phyloP scores from a whole-genome alignment of 352 stramenopile genomes.

The Pythium vanterpoolii region DNA sequence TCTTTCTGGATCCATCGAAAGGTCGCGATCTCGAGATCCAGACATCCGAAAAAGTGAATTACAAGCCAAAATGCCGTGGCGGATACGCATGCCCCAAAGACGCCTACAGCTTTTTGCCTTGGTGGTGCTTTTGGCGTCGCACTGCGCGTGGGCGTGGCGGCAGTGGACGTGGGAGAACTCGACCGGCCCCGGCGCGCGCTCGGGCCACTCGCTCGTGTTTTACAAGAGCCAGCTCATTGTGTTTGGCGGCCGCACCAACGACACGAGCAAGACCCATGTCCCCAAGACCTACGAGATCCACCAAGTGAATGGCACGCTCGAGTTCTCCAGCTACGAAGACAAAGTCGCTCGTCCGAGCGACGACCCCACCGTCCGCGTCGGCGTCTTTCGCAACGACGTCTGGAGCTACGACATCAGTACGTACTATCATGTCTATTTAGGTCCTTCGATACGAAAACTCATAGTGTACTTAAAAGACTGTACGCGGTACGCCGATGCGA shows the following conservation, averaged over 20 bases:
- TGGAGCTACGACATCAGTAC: constrained; percentile 94
- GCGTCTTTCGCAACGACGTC: constrained; percentile 94
- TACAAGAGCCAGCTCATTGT: constrained; percentile 83
- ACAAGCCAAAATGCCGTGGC: not conserved
- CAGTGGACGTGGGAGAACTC: constrained; percentile 77
- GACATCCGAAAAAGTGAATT: too few species aligned
- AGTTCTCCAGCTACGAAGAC: constrained; percentile 88
- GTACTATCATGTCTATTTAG: not conserved
- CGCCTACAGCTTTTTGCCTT: not conserved
- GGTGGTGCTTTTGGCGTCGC: not conserved
- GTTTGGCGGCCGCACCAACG: constrained; percentile 92
- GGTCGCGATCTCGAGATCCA: constrained; percentile 5
- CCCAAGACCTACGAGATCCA: constrained; percentile 92
- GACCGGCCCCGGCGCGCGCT: constrained; percentile 60
- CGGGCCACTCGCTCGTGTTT: constrained; percentile 87
- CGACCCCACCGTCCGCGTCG: constrained; percentile 61
- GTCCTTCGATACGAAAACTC: not conserved
- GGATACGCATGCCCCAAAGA: not conserved
- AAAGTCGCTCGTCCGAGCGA: constrained; percentile 59
- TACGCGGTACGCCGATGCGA: constrained; percentile 82
- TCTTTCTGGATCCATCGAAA: not conserved
- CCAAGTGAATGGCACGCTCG: constrained; percentile 68
- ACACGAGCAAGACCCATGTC: constrained; percentile 82
- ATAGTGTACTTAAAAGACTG: constrained; percentile 40
- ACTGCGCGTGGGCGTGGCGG: constrained; percentile 46